Evolutionary conservation across 805 yeast species (phyloP).

Genomic region (Saccharomyces mikatae): DNA sequence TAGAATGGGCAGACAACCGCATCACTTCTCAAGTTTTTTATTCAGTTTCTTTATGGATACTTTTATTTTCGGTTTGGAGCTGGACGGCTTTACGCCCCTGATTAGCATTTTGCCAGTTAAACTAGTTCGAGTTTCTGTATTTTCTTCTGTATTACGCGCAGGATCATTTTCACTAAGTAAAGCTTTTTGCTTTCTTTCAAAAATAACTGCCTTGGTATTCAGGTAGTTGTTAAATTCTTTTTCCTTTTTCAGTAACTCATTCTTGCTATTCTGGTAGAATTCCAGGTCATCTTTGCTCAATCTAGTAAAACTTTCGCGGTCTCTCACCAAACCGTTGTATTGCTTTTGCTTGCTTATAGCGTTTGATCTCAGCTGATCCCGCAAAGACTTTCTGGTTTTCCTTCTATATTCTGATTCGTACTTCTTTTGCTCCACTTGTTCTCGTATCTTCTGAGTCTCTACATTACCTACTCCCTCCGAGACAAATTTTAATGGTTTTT

Average conservation of each 20-base stretch:
- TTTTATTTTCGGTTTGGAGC: not conserved
- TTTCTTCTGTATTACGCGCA: not conserved
- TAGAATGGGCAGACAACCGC: not conserved
- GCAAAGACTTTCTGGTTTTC: slow-evolving; percentile 22
- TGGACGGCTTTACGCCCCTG: not conserved
- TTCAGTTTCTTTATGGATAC: not conserved
- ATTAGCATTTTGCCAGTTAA: not conserved
- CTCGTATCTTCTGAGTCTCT: slow-evolving; percentile 16
- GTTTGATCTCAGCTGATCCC: slow-evolving; percentile 24
- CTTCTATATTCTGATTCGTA: slow-evolving; percentile 18
- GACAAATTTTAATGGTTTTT: slow-evolving; percentile 17
- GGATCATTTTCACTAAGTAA: not conserved
- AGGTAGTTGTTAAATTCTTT: slow-evolving; percentile 5
- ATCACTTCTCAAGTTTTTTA: not conserved
- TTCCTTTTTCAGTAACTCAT: slow-evolving; percentile 5
- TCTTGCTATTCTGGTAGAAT: slow-evolving; percentile 9
- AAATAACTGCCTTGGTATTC: not conserved
- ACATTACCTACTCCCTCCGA: slow-evolving; percentile 26
- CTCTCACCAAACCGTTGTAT: slow-evolving; percentile 16
- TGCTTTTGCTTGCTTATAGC: slow-evolving; percentile 24
- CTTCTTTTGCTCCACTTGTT: slow-evolving; percentile 14
- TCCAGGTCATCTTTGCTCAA: slow-evolving; percentile 19
- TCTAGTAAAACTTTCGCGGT: slow-evolving; percentile 25
- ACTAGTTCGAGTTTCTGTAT: not conserved
- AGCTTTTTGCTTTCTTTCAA: slow-evolving; percentile 4